These are phyloP conservation scores for Ophiosphaerella korrae DNA, from an alignment of 2,329 filamentous ascomycete species.

Conservation along the genomic window DNA sequence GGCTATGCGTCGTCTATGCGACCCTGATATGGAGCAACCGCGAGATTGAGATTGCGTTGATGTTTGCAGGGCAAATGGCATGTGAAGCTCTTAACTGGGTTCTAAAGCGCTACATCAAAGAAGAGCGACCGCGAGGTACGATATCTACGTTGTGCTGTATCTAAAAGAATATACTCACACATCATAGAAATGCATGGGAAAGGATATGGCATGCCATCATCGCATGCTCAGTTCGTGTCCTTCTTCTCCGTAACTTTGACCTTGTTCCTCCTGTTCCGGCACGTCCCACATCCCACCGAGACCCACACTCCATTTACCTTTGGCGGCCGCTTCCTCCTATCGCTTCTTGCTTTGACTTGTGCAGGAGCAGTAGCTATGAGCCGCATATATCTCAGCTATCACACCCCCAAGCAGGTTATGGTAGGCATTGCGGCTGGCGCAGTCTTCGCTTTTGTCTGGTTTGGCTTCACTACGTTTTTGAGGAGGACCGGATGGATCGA, in stretches of 20 bases:
- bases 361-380: constrained; percentile 71
- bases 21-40: constrained; percentile 90
- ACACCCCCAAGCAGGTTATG: constrained; percentile 86
- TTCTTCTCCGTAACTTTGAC: constrained; percentile 87
- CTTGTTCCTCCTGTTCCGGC: constrained; percentile 83
- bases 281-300: constrained; percentile 57
- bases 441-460: constrained; percentile 78
- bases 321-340: constrained; percentile 63
- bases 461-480: constrained; percentile 68
- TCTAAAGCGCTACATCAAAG: constrained; percentile 88
- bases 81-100: constrained; percentile 91
- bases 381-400: constrained; percentile 89
- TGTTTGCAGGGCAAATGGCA: constrained; percentile 88
- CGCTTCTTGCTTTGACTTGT: constrained; percentile 46
- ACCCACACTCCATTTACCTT: constrained; percentile 63
- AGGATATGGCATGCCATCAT: constrained; percentile 96
- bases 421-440: constrained; percentile 75
- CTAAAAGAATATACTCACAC: constrained; percentile 9
- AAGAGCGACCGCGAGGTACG: constrained; percentile 82
- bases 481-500: constrained; percentile 71
- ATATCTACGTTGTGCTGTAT: not conserved
- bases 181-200: constrained; percentile 73
- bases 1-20: constrained; percentile 85
- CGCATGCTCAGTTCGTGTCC: constrained; percentile 91
- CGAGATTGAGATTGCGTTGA: constrained; percentile 84